Conservation (phyloP, 495 filamentous ascomycete genomes). For the Immersiella caudata region DNA sequence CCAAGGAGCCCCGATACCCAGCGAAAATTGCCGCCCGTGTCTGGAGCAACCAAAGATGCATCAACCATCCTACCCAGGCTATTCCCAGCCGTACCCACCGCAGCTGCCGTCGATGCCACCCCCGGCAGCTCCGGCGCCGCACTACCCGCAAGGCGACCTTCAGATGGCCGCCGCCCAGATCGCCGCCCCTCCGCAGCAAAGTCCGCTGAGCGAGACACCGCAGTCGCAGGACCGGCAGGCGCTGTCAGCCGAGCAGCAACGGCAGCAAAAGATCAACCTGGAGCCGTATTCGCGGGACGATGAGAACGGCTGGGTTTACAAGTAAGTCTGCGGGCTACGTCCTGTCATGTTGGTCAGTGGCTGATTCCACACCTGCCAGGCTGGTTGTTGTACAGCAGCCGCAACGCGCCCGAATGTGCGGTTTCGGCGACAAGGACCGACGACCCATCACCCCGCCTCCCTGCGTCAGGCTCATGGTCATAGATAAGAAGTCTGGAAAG, state of each 20-base stretch:
- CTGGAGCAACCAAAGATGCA: conserved; percentile 9
- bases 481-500: conserved; percentile 76
- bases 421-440: conserved; percentile 98
- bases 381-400: conserved; percentile 91
- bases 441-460: conserved; percentile 95
- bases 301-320: conserved; percentile 32
- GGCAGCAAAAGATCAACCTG: conserved; percentile 33
- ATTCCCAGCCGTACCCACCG: conserved; percentile 33
- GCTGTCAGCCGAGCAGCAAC: conserved; percentile 36
- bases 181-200: conserved; percentile 26
- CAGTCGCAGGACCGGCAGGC: conserved; percentile 28
- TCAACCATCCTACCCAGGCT: conserved; percentile 20
- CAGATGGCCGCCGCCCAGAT: conserved; percentile 25
- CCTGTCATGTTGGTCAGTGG: conserved; percentile 2
- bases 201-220: conserved; percentile 23
- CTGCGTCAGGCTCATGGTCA: conserved; percentile 82
- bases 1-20: background rate
- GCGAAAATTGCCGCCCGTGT: background rate
- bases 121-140: conserved; percentile 18
- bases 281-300: conserved; percentile 36
- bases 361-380: conserved; percentile 42
- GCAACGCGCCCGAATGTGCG: conserved; percentile 94
- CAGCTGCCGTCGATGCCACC: conserved; percentile 39
- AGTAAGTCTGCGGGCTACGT: conserved; percentile 27
- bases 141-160: conserved; percentile 31